A percentile compares a stretch with the other conserved stretches of the same genome.
Conservation (phyloP, 352 stramenopile species). For the Plasmopara halstedii region DNA sequence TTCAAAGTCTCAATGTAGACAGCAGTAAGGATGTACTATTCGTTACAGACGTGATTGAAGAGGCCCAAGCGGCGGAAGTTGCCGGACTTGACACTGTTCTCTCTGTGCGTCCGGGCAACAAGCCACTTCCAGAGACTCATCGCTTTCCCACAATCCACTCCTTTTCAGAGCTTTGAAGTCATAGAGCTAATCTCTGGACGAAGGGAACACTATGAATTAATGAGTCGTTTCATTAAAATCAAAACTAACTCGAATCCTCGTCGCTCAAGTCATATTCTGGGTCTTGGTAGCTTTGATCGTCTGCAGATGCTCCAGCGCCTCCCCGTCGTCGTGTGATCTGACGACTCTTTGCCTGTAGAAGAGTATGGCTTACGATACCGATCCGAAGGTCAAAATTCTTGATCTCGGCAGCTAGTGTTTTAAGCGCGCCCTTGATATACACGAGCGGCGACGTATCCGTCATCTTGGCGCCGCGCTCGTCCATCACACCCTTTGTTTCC, state of each 20-base stretch:
- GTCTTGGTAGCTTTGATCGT: slow-evolving; percentile 45
- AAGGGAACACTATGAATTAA: slow-evolving; percentile 7
- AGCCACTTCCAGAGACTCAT: slow-evolving; percentile 47
- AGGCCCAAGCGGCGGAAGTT: slow-evolving; percentile 65
- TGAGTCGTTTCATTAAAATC: slow-evolving; percentile 4
- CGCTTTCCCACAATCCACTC: slow-evolving; percentile 49
- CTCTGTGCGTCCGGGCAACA: slow-evolving; percentile 83
- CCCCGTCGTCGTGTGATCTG: slow-evolving; percentile 40
- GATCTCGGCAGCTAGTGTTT: slow-evolving; percentile 64
- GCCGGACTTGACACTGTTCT: slow-evolving; percentile 67
- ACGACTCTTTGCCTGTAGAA: slow-evolving; percentile 64
- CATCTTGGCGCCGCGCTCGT: slow-evolving; percentile 79
- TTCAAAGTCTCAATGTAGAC: slow-evolving; percentile 73
- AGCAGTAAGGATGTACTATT: slow-evolving; percentile 78
- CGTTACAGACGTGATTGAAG: slow-evolving; percentile 82
- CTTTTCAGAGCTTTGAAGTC: slow-evolving; percentile 49
- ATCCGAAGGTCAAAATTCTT: slow-evolving; percentile 81
- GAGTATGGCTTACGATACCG: slow-evolving; percentile 68
- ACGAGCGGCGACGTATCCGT: slow-evolving; percentile 79
- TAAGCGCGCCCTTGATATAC: slow-evolving; percentile 79
- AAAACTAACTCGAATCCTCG: slow-evolving; percentile 59
- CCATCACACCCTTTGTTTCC: slow-evolving; percentile 70
- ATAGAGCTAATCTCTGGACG: slow-evolving; percentile 1
- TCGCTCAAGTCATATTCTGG: slow-evolving; percentile 76
- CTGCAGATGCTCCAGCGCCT: slow-evolving; percentile 19